Evolutionary conservation across 2,329 filamentous ascomycete species (phyloP).

Genomic region (Epichloe baconii): DNA sequence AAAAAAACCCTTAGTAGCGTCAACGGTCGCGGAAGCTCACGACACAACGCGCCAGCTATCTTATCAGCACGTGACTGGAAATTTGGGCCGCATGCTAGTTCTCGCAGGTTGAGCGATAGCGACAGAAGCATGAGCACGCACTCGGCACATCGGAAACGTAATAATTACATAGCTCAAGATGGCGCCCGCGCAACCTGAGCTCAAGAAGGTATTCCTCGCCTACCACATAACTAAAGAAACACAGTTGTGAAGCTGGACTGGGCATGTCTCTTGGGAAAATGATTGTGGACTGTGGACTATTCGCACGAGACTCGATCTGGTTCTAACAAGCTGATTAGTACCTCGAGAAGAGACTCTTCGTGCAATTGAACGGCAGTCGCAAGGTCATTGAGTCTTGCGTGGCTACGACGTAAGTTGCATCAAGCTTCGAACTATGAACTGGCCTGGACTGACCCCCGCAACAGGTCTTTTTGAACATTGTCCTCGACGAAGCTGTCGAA

Average conservation of each 20-base stretch:
- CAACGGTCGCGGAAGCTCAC: background rate
- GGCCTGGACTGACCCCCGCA: background rate
- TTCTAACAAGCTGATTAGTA: slow-evolving; percentile 48
- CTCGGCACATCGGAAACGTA: background rate
- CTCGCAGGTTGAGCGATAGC: slow-evolving; percentile 16
- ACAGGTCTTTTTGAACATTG: slow-evolving; percentile 95
- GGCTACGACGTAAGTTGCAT: slow-evolving; percentile 77
- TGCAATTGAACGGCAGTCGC: slow-evolving; percentile 93
- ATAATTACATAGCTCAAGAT: slow-evolving; percentile 44
- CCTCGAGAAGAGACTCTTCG: slow-evolving; percentile 96
- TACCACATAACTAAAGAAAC: background rate
- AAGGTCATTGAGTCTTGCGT: slow-evolving; percentile 86
- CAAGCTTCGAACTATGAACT: background rate
- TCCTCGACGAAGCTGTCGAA: slow-evolving; percentile 91
- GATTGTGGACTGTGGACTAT: background rate
- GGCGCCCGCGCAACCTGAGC: slow-evolving; percentile 97
- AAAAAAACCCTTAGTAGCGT: background rate
- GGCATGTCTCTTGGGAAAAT: background rate
- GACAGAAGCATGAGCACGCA: slow-evolving; percentile 11
- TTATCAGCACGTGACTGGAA: slow-evolving; percentile 36
- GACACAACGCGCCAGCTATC: slow-evolving; percentile 16
- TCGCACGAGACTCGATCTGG: background rate
- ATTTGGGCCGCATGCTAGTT: slow-evolving; percentile 9
- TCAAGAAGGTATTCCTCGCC: slow-evolving; percentile 67
- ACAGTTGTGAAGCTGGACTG: background rate